These are phyloP conservation scores for Colletotrichum tamarilloi DNA, from an alignment of 2,329 filamentous ascomycete species.

Conservation along the genomic window DNA sequence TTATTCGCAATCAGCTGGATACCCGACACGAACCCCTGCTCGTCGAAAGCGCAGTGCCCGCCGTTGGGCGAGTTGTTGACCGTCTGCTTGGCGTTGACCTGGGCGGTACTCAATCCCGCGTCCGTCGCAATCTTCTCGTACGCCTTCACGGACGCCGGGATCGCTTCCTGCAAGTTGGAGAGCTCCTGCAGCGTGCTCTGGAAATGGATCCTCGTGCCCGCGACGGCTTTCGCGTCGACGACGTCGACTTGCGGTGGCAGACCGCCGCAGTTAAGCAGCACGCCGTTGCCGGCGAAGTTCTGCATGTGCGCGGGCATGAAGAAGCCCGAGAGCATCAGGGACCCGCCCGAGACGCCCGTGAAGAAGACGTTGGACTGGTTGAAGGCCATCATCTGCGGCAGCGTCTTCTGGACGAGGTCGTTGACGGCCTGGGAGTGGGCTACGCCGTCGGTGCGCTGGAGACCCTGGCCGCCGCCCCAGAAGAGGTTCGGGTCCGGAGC, in stretches of 20 bases:
- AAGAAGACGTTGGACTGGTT: slow-evolving; percentile 64
- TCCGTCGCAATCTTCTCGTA: slow-evolving; percentile 60
- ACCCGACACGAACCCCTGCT: slow-evolving; percentile 62
- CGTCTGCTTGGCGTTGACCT: slow-evolving; percentile 65
- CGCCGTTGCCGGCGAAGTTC: slow-evolving; percentile 60
- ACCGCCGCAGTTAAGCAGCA: slow-evolving; percentile 67
- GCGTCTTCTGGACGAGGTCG: slow-evolving; percentile 59
- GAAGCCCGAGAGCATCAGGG: slow-evolving; percentile 65
- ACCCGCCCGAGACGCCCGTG: slow-evolving; percentile 67
- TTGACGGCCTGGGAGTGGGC: slow-evolving; percentile 67
- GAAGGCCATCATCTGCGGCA: slow-evolving; percentile 65
- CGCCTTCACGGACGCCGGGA: slow-evolving; percentile 61
- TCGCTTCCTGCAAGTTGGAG: slow-evolving; percentile 57
- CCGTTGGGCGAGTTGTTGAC: slow-evolving; percentile 66
- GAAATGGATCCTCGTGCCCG: slow-evolving; percentile 64
- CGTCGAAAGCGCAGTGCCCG: slow-evolving; percentile 70
- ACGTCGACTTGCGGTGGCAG: slow-evolving; percentile 64
- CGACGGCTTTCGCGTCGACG: slow-evolving; percentile 53
- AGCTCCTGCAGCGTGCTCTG: slow-evolving; percentile 66
- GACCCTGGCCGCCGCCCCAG: slow-evolving; percentile 66
- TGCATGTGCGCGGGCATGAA: slow-evolving; percentile 67
- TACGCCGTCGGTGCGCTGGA: slow-evolving; percentile 65
- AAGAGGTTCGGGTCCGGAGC: slow-evolving; percentile 66
- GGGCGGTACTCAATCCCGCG: slow-evolving; percentile 54
- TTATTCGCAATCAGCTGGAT: slow-evolving; percentile 67